phyloP scores from a whole-genome alignment of 768 basidiomycete species.

The Chalciporus pseudorubinellus region DNA sequence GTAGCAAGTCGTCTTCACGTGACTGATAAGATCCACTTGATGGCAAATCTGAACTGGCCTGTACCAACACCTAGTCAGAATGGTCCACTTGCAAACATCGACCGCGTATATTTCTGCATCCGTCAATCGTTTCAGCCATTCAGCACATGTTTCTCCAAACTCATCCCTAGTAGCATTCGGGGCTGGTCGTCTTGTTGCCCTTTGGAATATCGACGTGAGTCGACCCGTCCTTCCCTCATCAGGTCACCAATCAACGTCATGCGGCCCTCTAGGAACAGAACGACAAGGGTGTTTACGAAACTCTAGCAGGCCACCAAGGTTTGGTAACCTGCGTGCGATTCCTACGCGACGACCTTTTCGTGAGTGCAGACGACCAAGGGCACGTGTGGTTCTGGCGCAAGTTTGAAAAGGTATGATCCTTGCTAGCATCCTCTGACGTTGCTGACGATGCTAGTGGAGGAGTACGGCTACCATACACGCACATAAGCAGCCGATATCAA shows the following conservation, averaged over 20 bases:
- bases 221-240: neutral
- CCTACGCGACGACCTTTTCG: slow-evolving; percentile 46
- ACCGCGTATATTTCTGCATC: slow-evolving; percentile 47
- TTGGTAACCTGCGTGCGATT: slow-evolving; percentile 79
- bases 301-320: slow-evolving; percentile 73
- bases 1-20: slow-evolving; percentile 8
- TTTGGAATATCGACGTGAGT: slow-evolving; percentile 58
- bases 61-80: no score
- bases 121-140: slow-evolving; percentile 44
- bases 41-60: no score
- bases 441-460: slow-evolving; percentile 52
- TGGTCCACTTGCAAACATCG: slow-evolving; percentile 13
- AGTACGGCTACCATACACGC: slow-evolving; percentile 45
- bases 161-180: slow-evolving; percentile 53
- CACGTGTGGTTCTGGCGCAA: slow-evolving; percentile 59
- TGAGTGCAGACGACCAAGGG: slow-evolving; percentile 79
- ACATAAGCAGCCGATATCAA: slow-evolving; percentile 69
- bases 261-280: slow-evolving; percentile 39
- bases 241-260: neutral
- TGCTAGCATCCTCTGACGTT: slow-evolving; percentile 12
- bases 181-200: slow-evolving; percentile 50
- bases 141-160: slow-evolving; percentile 34
- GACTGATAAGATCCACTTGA: slow-evolving; percentile 5
- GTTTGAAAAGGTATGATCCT: slow-evolving; percentile 25
- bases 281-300: slow-evolving; percentile 59